These are phyloP conservation scores for Diaporthe sp. DNA, from an alignment of 2,329 filamentous ascomycete genomes.

Conservation along the genomic window DNA sequence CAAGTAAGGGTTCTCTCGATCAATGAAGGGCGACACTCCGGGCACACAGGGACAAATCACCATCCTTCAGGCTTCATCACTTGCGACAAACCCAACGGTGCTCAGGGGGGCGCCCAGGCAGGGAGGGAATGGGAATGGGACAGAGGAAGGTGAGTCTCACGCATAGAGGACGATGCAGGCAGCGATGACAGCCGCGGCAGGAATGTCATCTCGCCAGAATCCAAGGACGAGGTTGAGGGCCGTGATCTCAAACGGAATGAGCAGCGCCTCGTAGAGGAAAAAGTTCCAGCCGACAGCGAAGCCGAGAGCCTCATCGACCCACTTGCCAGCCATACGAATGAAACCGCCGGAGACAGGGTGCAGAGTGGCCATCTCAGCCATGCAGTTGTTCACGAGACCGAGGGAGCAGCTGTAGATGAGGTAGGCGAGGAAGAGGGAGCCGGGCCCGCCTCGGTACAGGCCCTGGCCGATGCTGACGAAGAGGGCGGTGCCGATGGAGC, in stretches of 20 bases:
- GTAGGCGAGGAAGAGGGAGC: conserved; percentile 70
- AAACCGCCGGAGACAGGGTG: conserved; percentile 75
- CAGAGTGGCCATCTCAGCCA: conserved; percentile 74
- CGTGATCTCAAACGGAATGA: conserved; percentile 57
- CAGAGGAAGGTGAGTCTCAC: conserved; percentile 55
- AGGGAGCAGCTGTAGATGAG: conserved; percentile 67
- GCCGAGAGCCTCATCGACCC: conserved; percentile 75
- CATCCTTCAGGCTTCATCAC: conserved; percentile 2
- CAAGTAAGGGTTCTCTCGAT: background rate
- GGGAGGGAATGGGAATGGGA: background rate
- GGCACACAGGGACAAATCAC: background rate
- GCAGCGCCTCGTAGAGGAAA: conserved; percentile 56
- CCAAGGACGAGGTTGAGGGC: conserved; percentile 56
- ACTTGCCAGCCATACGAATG: conserved; percentile 73
- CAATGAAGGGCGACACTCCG: background rate
- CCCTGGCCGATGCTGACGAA: conserved; percentile 74
- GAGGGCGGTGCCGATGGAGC: conserved; percentile 69
- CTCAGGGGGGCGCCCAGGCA: background rate
- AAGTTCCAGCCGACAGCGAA: conserved; percentile 65
- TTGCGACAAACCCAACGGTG: background rate
- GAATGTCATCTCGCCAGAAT: conserved; percentile 62
- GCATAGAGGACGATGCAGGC: conserved; percentile 68
- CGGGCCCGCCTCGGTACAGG: conserved; percentile 57
- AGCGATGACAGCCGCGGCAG: conserved; percentile 64
- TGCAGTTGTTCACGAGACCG: conserved; percentile 73